These are phyloP conservation scores for Cicer chorassanicum DNA, from an alignment of 306 rosid species.

Conservation along the genomic window DNA sequence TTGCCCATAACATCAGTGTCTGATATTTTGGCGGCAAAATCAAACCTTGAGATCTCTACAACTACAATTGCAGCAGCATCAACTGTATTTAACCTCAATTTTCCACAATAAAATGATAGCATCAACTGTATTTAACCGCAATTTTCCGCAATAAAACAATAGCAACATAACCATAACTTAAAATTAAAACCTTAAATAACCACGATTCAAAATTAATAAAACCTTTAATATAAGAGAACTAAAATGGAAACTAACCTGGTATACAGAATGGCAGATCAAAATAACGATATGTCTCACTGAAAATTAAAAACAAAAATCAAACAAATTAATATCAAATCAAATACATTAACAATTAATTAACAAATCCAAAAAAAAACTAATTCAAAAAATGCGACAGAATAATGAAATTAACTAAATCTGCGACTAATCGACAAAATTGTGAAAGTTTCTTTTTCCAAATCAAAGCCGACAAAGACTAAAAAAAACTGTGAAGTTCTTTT, in stretches of 20 bases:
- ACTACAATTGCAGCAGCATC: background rate
- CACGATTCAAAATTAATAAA: background rate
- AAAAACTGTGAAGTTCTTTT: no score
- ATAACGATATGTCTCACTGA: constrained; percentile 64
- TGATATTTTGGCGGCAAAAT: background rate
- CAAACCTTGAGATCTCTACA: background rate
- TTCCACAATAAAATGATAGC: background rate
- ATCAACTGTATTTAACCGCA: background rate
- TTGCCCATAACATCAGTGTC: background rate
- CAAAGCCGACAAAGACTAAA: no score
- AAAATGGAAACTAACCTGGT: constrained; percentile 58
- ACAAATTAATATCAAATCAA: background rate
- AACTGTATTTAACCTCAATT: background rate
- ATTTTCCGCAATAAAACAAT: background rate
- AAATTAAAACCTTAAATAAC: constrained; percentile 5
- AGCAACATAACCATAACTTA: background rate
- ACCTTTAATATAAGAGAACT: background rate
- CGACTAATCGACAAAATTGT: background rate
- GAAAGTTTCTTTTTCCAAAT: no score
- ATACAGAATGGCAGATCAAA: constrained; percentile 83
- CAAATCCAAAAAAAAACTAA: background rate
- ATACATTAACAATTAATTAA: background rate
- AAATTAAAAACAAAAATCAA: background rate
- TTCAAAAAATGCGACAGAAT: background rate
- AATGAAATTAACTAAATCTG: constrained; percentile 6